A percentile compares a stretch with the other conserved stretches of the same genome.
Evolutionary conservation across 2,329 filamentous ascomycete species (phyloP).

Genomic region (Acrodontium crateriforme): DNA sequence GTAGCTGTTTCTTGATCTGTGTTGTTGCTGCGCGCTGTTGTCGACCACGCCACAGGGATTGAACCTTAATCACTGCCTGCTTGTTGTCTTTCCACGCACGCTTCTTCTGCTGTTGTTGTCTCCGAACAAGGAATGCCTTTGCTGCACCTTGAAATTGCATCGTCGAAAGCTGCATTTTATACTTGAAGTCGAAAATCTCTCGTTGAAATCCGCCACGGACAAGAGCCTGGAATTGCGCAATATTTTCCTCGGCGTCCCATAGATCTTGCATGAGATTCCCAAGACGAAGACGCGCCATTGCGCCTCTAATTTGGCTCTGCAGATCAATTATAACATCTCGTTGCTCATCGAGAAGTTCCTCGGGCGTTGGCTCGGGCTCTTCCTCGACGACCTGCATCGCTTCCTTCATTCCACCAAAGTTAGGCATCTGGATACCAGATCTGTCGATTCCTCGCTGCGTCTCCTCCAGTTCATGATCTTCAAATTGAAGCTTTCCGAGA

Average conservation of each 20-base stretch:
- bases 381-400: slow-evolving; percentile 80
- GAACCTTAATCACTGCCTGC: slow-evolving; percentile 59
- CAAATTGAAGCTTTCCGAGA: slow-evolving; percentile 91
- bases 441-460: slow-evolving; percentile 96
- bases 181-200: slow-evolving; percentile 67
- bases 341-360: slow-evolving; percentile 69
- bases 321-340: slow-evolving; percentile 61
- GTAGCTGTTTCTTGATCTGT: slow-evolving; percentile 33
- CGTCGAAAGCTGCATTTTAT: slow-evolving; percentile 73
- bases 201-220: slow-evolving; percentile 79
- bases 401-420: slow-evolving; percentile 92
- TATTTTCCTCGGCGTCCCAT: slow-evolving; percentile 68
- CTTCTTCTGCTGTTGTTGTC: slow-evolving; percentile 47
- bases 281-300: slow-evolving; percentile 60
- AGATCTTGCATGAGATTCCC: slow-evolving; percentile 75
- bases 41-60: slow-evolving; percentile 63
- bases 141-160: slow-evolving; percentile 64
- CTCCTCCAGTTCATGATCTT: slow-evolving; percentile 91
- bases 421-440: slow-evolving; percentile 88
- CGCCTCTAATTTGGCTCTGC: slow-evolving; percentile 76
- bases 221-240: slow-evolving; percentile 72
- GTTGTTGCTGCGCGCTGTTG: slow-evolving; percentile 36
- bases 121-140: slow-evolving; percentile 62
- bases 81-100: slow-evolving; percentile 55
- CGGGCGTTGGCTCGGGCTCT: slow-evolving; percentile 68